These are phyloP conservation scores for Globisporangium camurandrum DNA, from an alignment of 352 stramenopile genomes.

Conservation along the genomic window DNA sequence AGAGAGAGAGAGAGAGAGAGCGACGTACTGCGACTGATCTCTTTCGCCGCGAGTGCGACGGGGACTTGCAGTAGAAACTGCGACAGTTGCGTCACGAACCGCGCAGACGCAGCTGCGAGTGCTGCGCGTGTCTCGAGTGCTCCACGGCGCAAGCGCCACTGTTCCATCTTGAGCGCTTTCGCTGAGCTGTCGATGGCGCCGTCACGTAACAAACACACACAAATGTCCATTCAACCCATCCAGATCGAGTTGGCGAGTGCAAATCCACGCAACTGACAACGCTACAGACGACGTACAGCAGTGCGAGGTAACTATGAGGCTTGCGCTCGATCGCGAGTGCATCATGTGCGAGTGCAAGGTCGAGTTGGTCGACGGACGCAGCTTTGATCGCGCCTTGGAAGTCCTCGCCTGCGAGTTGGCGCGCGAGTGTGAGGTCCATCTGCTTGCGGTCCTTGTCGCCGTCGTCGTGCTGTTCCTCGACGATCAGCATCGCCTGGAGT, in stretches of 20 bases:
- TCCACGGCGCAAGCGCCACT: constrained; percentile 18
- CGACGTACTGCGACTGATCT: constrained; percentile 41
- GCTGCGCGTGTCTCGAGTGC: constrained; percentile 16
- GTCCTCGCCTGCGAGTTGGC: constrained; percentile 37
- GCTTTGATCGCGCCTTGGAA: constrained; percentile 30
- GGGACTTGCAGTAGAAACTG: constrained; percentile 48
- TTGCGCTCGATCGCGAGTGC: constrained; percentile 42
- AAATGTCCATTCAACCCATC: constrained; percentile 2
- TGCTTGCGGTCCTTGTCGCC: constrained; percentile 37
- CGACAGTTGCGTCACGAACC: constrained; percentile 34
- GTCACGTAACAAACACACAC: not conserved
- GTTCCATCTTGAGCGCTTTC: constrained; percentile 55
- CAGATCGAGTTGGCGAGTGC: not conserved
- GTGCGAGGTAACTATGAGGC: constrained; percentile 27
- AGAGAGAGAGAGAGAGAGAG: not conserved
- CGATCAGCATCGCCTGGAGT: constrained; percentile 33
- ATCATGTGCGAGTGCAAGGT: constrained; percentile 45
- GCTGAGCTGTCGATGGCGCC: constrained; percentile 31
- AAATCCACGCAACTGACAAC: not conserved
- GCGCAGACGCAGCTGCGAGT: constrained; percentile 14
- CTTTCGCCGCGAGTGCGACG: constrained; percentile 35
- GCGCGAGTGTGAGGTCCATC: constrained; percentile 33
- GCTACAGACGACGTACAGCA: constrained; percentile 28
- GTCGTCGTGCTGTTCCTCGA: constrained; percentile 26
- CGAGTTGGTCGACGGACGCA: constrained; percentile 52